Base-by-base conservation (phyloP, 768 basidiomycete species). In the Tephrocybe sp. region DNA sequence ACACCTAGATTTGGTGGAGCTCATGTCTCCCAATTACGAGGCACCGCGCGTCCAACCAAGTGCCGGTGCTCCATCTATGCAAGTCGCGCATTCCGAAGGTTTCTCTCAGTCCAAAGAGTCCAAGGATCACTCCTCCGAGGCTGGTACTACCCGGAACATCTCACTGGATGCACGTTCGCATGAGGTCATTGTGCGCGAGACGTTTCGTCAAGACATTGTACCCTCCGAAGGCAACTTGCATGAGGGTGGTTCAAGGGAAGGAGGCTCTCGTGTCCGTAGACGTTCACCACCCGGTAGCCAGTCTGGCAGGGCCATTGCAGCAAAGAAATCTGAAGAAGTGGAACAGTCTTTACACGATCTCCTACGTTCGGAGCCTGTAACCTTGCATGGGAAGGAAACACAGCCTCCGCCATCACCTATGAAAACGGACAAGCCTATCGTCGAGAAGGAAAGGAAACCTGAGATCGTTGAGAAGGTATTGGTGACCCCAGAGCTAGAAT, bases 211-310 rank as follows among this genome's bases (percentile, higher is more conserved):
- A 26, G 31, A 30, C 41, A n/a, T 12, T n/a, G 13, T 20, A 17
- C 40, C 33, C 26, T 26, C 26, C 14, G 41, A 43, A 30, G 11
- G 4, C 10, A 41, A 33, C 16, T n/a, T 32, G 33, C 23, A 26
- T 16, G 41, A 43, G 11, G 22, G 32, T 16, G 39, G 40, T 34
- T 34, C 45, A 32, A 45, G 46, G 60, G 45, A 57, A 55, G 20
- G 64, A 62, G 40, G 44, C 48, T 19, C 65, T 62, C 49, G 62
- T 30, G 51, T 68, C 19, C 55, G 66, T 45, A 70, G 65, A 52
- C 61, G 78, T n/a, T 73, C 75, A 32, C 75, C 79, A 45, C 77
- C 77, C 2, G 77, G 77, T n/a, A 78, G 76, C 53, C 66, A 69
- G 39, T 63, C 65, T 31, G 76, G 76, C 16, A 64, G 77, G 47